Conservation (phyloP, 768 basidiomycete species). For the Botryobasidium botryosum region DNA sequence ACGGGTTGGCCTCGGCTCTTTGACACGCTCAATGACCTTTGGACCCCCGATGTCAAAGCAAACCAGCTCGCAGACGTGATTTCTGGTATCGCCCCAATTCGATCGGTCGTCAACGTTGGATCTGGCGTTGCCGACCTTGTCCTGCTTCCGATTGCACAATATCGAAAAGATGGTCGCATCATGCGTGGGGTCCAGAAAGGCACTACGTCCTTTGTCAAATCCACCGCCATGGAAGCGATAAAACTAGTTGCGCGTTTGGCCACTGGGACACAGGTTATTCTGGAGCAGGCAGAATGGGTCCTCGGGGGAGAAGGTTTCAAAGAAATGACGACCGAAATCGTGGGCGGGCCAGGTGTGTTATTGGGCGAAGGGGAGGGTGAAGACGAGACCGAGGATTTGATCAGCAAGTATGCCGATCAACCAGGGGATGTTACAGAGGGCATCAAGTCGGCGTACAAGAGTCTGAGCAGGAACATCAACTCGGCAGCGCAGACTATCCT, state of each 20-base stretch:
- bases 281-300: slow-evolving; percentile 87
- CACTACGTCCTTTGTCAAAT: slow-evolving; percentile 80
- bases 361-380: not conserved
- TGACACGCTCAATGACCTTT: slow-evolving; percentile 87
- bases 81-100: slow-evolving; percentile 89
- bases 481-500: slow-evolving; percentile 96
- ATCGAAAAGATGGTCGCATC: slow-evolving; percentile 88
- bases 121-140: slow-evolving; percentile 94
- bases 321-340: slow-evolving; percentile 10
- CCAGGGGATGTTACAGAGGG: slow-evolving; percentile 74
- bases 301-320: slow-evolving; percentile 41
- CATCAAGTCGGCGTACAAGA: slow-evolving; percentile 79
- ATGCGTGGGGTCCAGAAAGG: slow-evolving; percentile 90
- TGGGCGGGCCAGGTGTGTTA: slow-evolving; percentile 1
- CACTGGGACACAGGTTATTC: slow-evolving; percentile 92
- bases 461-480: slow-evolving; percentile 68
- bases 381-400: slow-evolving; percentile 32
- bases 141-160: slow-evolving; percentile 89
- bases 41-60: slow-evolving; percentile 99
- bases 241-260: slow-evolving; percentile 86
- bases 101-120: slow-evolving; percentile 93
- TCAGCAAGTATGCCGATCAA: slow-evolving; percentile 87
- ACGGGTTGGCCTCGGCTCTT: slow-evolving; percentile 85
- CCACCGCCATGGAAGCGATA: slow-evolving; percentile 90
- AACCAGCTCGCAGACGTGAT: slow-evolving; percentile 95